These are phyloP conservation scores for Coprinellus micaceus DNA, from an alignment of 768 basidiomycete genomes.

Conservation along the genomic window DNA sequence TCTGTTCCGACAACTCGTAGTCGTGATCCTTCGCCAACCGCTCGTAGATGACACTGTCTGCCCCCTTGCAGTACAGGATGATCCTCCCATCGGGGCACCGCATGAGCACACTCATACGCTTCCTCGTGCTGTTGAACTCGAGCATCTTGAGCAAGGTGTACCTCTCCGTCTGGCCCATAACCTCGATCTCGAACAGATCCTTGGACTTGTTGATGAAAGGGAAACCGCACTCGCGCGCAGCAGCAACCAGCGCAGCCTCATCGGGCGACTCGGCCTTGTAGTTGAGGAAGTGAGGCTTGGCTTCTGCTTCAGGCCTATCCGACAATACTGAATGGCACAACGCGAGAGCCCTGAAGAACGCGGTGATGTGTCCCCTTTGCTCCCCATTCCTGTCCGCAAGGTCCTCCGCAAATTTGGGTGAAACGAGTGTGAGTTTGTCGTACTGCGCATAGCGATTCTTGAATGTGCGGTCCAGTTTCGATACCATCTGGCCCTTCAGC, in stretches of 20 bases:
- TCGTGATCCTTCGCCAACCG: slow-evolving; percentile 79
- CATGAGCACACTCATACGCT: slow-evolving; percentile 92
- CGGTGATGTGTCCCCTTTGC: slow-evolving; percentile 65
- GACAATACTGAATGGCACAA: slow-evolving; percentile 90
- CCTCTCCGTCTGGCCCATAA: slow-evolving; percentile 83
- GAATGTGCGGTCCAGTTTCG: slow-evolving; percentile 70
- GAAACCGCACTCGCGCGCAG: slow-evolving; percentile 91
- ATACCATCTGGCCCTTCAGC: slow-evolving; percentile 76
- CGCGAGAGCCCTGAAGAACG: slow-evolving; percentile 94
- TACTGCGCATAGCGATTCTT: slow-evolving; percentile 83
- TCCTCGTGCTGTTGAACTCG: slow-evolving; percentile 93
- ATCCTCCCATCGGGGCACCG: slow-evolving; percentile 81
- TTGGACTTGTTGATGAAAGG: slow-evolving; percentile 78
- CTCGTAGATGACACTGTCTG: slow-evolving; percentile 91
- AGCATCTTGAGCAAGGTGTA: slow-evolving; percentile 77
- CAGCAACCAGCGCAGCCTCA: slow-evolving; percentile 90
- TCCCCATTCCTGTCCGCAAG: slow-evolving; percentile 56
- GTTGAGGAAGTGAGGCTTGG: slow-evolving; percentile 59
- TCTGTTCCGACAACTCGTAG: slow-evolving; percentile 66
- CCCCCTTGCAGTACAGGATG: slow-evolving; percentile 93
- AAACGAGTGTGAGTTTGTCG: slow-evolving; percentile 82
- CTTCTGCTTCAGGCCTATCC: slow-evolving; percentile 63
- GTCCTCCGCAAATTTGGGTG: slow-evolving; percentile 79
- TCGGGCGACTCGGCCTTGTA: slow-evolving; percentile 98
- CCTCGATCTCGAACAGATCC: slow-evolving; percentile 81